A percentile compares a stretch with the other conserved stretches of the same genome.
Conservation (phyloP, 2,329 filamentous ascomycete genomes). For the Diplodia intermedia region DNA sequence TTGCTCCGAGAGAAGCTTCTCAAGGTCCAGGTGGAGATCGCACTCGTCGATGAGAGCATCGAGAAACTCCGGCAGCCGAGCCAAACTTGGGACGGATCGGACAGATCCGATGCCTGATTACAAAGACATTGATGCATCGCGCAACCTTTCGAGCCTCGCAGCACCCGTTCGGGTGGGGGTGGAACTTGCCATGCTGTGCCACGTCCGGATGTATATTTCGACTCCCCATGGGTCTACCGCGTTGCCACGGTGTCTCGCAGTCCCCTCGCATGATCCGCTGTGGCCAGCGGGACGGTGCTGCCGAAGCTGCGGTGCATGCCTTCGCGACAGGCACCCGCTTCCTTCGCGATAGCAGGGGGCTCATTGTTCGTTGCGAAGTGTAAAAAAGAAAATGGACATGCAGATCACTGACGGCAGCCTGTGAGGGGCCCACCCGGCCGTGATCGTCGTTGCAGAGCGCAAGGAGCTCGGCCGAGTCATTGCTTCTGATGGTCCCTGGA, state of each 20-base stretch:
- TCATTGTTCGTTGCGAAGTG: neutral
- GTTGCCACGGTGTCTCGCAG: neutral
- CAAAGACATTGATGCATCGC: neutral
- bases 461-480: constrained; percentile 4
- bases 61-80: constrained; percentile 53
- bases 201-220: constrained; percentile 5
- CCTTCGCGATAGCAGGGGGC: neutral
- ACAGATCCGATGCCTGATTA: neutral
- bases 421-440: neutral
- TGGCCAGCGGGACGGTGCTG: neutral
- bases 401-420: neutral
- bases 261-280: neutral
- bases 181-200: neutral
- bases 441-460: neutral
- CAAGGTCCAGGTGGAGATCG: constrained; percentile 76
- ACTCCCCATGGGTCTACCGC: neutral
- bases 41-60: constrained; percentile 78
- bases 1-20: constrained; percentile 76
- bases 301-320: neutral
- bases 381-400: neutral
- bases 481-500: neutral
- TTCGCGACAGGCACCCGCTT: neutral
- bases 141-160: neutral
- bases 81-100: constrained; percentile 1
- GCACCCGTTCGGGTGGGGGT: neutral